These are phyloP conservation scores for Carnegiea gigantea DNA, from an alignment of 179 eudicot species.

Conservation along the genomic window DNA sequence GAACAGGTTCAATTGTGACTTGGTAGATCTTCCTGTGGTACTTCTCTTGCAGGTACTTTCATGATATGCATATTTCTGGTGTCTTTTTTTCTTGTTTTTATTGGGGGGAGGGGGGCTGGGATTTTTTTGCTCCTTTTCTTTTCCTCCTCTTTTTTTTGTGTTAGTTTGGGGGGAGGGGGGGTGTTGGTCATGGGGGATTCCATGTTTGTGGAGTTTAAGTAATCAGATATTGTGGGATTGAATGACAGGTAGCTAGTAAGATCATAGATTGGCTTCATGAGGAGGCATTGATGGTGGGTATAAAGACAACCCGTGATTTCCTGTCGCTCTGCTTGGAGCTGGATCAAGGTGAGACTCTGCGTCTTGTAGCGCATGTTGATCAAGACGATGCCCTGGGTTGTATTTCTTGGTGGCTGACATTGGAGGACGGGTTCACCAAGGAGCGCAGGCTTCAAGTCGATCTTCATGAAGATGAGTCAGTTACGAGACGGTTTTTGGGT, in stretches of 20 bases:
- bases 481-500: conserved; percentile 62
- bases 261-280: conserved; percentile 84
- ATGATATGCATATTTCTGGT: background rate
- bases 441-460: conserved; percentile 45
- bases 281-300: conserved; percentile 76
- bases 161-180: background rate
- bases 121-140: too few species aligned
- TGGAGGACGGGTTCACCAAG: conserved; percentile 56
- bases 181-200: too few species aligned
- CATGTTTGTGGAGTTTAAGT: background rate
- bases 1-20: conserved; percentile 56
- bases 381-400: conserved; percentile 71
- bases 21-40: conserved; percentile 79
- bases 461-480: conserved; percentile 38
- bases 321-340: conserved; percentile 72
- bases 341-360: conserved; percentile 72
- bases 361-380: conserved; percentile 79
- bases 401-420: conserved; percentile 94
- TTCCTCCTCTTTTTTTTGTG: too few species aligned
- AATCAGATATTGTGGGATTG: background rate
- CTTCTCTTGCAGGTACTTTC: conserved; percentile 78
- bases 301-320: conserved; percentile 72
- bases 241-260: conserved; percentile 67
- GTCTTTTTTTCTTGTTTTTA: background rate
- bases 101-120: too few species aligned